Conservation (phyloP, 306 rosid species). For the Alnus rubra region DNA sequence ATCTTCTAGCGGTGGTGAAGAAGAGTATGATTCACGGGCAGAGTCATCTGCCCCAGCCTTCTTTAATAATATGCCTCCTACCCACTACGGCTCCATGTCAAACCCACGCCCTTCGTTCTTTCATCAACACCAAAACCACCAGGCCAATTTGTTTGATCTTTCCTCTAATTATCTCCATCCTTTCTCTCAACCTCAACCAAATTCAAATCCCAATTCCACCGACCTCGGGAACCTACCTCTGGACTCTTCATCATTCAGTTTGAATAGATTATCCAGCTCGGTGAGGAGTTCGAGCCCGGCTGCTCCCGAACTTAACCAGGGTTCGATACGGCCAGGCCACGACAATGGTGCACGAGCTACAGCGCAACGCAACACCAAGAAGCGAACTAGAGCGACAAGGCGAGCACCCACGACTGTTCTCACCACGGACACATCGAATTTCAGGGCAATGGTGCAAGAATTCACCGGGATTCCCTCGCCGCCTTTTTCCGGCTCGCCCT, state of each 20-base stretch:
- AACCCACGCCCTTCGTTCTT: conserved; percentile 25
- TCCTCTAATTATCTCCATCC: conserved; percentile 46
- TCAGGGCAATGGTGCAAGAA: conserved; percentile 97
- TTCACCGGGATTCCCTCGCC: conserved; percentile 94
- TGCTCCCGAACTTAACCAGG: background rate
- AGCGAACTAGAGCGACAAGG: conserved; percentile 82
- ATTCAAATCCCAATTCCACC: conserved; percentile 41
- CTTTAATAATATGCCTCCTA: conserved; percentile 29
- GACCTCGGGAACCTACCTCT: conserved; percentile 3
- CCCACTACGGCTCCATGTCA: conserved; percentile 34
- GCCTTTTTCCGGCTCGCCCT: conserved; percentile 62
- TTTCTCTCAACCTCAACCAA: conserved; percentile 46
- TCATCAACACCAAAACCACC: conserved; percentile 42
- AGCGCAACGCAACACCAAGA: conserved; percentile 50
- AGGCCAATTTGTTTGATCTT: conserved; percentile 45
- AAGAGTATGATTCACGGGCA: conserved; percentile 61
- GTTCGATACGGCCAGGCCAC: conserved; percentile 7
- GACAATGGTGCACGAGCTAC: conserved; percentile 21
- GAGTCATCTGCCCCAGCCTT: conserved; percentile 31
- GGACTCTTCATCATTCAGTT: background rate
- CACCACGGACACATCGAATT: conserved; percentile 87
- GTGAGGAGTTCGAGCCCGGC: background rate
- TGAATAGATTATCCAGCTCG: background rate
- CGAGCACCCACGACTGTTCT: conserved; percentile 91
- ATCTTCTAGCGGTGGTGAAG: conserved; percentile 88